Conservation (phyloP, 2,329 filamentous ascomycete species). For the Septoria petroselini region DNA sequence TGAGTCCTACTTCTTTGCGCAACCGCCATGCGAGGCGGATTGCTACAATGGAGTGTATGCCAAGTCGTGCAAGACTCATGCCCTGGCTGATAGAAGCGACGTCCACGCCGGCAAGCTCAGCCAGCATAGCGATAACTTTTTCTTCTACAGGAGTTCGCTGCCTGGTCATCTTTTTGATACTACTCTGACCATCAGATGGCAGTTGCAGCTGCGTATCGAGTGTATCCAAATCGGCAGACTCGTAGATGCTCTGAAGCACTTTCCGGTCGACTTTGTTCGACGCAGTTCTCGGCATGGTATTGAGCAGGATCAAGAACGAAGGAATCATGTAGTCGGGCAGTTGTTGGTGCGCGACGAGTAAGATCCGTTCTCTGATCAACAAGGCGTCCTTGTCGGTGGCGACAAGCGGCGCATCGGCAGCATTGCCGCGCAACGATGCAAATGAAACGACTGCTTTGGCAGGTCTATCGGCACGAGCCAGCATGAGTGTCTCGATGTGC, state of each 20-base stretch:
- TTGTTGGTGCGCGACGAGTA: background rate
- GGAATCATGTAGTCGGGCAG: constrained; percentile 9
- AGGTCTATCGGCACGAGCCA: constrained; percentile 1
- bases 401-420: constrained; percentile 6
- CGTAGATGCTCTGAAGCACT: constrained; percentile 1
- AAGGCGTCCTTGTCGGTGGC: constrained; percentile 1
- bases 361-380: background rate
- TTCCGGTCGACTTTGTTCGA: constrained; percentile 10
- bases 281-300: constrained; percentile 4
- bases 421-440: constrained; percentile 1
- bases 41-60: constrained; percentile 3
- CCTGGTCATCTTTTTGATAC: background rate
- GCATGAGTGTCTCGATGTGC: background rate
- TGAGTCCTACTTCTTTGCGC: constrained; percentile 6
- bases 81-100: background rate
- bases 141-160: background rate
- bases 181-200: background rate
- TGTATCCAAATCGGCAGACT: background rate
- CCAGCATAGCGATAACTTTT: background rate
- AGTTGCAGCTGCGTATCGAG: background rate
- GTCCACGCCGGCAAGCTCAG: constrained; percentile 3
- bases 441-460: constrained; percentile 5
- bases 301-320: constrained; percentile 4
- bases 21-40: constrained; percentile 12
- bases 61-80: constrained; percentile 6